Base-by-base conservation (phyloP, 106 monocot species). In the Platanthera guangdongensis region DNA sequence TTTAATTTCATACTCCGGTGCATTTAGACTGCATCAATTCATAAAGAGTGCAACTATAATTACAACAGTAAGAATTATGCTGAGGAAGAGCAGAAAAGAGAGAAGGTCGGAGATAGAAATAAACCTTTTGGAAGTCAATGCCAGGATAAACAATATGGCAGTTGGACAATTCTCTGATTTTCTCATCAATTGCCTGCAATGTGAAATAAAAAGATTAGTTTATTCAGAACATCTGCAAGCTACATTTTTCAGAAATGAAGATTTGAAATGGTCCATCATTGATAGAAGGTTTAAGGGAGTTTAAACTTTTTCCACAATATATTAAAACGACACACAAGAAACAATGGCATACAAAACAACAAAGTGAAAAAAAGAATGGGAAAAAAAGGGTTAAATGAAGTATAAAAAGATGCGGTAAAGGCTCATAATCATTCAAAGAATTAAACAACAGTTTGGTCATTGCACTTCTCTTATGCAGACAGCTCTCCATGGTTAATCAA, bases 121-220 rank as follows among this genome's bases (percentile, higher is more conserved):
- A 46, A 75, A 99, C 99, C 99, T 99, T 99, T 62, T 94, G 99
- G 70, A 99, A 99, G 60, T 94, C 99, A 39, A 99, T 99, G 72
- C 99, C 99, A 18, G 85, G 77, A 81, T 99, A 99, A 59, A 99
- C 94, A 78, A 99, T 99, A 75, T 99, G 99, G 69, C 99, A 99
- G 79, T 99, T 94, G 57, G 99, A 99, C 22, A 99, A 90, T 78
- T 99, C 94, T 78, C 90, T 86, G 64, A 99, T 99, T 81, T 94
- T 99, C 85, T 99, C 99, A 83, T 99, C 99, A 74, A 99, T 94
- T 75, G 94, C 92, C 99, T 99, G 85, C 47, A 81, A 68, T 68
- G 51, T 52, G 2, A 78, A 81, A 64, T 45, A n/a, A 15, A 65
- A 49, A 48, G 22, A 11, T 10, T 51, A 51, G 15, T 49, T 5